A percentile compares a stretch with the other conserved stretches of the same genome.
These are phyloP conservation scores for Pezicula neosporulosa DNA, from an alignment of 2,329 filamentous ascomycete genomes.

Conservation along the genomic window DNA sequence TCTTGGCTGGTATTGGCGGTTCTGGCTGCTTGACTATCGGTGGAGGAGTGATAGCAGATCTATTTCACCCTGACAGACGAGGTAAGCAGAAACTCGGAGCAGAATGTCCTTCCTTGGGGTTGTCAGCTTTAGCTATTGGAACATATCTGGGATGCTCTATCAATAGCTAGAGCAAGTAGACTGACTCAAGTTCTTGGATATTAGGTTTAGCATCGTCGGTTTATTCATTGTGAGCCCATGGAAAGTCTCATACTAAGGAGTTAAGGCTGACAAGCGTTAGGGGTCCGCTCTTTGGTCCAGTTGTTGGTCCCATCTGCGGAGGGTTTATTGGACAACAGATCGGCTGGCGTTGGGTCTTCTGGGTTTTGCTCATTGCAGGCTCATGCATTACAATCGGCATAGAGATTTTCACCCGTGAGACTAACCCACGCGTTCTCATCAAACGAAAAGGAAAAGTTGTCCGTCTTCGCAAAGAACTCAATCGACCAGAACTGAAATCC, in stretches of 20 bases:
- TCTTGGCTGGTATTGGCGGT: slow-evolving; percentile 42
- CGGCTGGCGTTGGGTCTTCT: slow-evolving; percentile 40
- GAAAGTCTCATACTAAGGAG: slow-evolving; percentile 22
- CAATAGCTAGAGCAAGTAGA: no score
- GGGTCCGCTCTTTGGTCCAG: background rate
- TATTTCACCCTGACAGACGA: slow-evolving; percentile 27
- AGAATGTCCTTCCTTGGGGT: no score
- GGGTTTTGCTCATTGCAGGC: slow-evolving; percentile 46
- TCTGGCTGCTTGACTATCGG: slow-evolving; percentile 38
- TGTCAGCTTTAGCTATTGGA: no score
- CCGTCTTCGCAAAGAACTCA: slow-evolving; percentile 40
- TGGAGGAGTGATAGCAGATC: slow-evolving; percentile 39
- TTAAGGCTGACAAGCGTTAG: slow-evolving; percentile 24
- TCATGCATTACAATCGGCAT: slow-evolving; percentile 29
- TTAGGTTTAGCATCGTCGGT: slow-evolving; percentile 18
- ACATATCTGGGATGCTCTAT: no score
- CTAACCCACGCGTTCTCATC: slow-evolving; percentile 48
- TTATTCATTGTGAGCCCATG: slow-evolving; percentile 15
- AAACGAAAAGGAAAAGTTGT: slow-evolving; percentile 46
- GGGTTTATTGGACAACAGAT: slow-evolving; percentile 38
- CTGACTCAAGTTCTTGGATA: no score
- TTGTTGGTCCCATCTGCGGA: background rate
- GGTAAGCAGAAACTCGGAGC: slow-evolving; percentile 6
- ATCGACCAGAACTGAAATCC: slow-evolving; percentile 35
- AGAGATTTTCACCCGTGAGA: slow-evolving; percentile 41